Percentiles rank a stretch among this genome's conserved stretches.
phyloP scores from a whole-genome alignment of 2,329 filamentous ascomycete species.

The Purpureocillium takamizusanense region DNA sequence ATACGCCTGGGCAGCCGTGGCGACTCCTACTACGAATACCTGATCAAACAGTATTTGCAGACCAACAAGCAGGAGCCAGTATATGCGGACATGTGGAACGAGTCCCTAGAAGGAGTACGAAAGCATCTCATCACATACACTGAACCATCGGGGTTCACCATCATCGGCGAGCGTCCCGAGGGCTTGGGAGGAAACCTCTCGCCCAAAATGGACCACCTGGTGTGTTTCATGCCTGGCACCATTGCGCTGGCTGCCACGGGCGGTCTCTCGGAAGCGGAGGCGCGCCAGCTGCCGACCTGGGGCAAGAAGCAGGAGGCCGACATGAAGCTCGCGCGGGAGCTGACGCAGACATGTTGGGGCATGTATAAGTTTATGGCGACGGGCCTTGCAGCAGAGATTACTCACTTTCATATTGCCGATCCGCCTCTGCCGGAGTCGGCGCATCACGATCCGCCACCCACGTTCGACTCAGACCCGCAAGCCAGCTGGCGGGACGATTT shows the following conservation, averaged over 20 bases:
- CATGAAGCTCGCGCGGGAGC: constrained; percentile 76
- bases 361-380: constrained; percentile 91
- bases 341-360: constrained; percentile 96
- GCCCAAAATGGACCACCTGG: constrained; percentile 96
- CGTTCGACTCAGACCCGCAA: constrained; percentile 41
- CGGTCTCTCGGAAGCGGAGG: constrained; percentile 65
- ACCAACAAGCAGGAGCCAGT: constrained; percentile 78
- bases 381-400: constrained; percentile 89
- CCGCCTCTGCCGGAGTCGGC: constrained; percentile 54
- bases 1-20: constrained; percentile 89
- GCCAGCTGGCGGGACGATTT: constrained; percentile 71
- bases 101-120: constrained; percentile 74
- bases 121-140: constrained; percentile 92
- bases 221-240: constrained; percentile 95
- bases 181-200: constrained; percentile 59
- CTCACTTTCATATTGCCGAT: constrained; percentile 71
- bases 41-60: constrained; percentile 97
- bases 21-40: constrained; percentile 97
- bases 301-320: constrained; percentile 73
- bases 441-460: constrained; percentile 35
- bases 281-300: constrained; percentile 66
- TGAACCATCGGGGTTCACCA: constrained; percentile 68
- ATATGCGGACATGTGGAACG: constrained; percentile 89
- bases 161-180: constrained; percentile 75
- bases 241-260: constrained; percentile 83